phyloP scores from a whole-genome alignment of 2,329 filamentous ascomycete species.

The Colletotrichum sp. region DNA sequence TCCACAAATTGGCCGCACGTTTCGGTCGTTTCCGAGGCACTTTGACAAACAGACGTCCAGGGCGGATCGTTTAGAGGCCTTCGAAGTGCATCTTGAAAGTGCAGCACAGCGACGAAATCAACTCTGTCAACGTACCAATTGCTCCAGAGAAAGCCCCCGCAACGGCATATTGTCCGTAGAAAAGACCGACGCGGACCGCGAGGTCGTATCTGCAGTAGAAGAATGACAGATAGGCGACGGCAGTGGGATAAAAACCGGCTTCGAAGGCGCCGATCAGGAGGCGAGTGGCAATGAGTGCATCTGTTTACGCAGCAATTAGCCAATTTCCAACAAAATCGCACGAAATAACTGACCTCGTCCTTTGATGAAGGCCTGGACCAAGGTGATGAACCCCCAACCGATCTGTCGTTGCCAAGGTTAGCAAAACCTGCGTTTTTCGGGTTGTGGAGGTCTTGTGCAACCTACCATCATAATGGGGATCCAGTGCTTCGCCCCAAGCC shows the following conservation, averaged over 20 bases:
- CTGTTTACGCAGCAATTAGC: conserved; percentile 9
- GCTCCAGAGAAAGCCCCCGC: conserved; percentile 62
- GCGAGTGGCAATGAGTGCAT: conserved; percentile 24
- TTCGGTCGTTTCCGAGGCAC: not conserved
- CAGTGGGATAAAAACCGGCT: conserved; percentile 64
- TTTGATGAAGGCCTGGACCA: conserved; percentile 31
- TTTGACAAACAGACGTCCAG: not conserved
- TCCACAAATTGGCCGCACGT: not conserved
- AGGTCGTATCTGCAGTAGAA: conserved; percentile 66
- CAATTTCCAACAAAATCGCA: not conserved
- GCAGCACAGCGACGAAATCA: not conserved
- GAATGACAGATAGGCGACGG: conserved; percentile 61
- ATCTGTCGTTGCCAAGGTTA: conserved; percentile 40
- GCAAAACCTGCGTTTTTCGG: conserved; percentile 37
- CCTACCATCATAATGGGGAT: conserved; percentile 63
- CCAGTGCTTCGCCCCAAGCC: conserved; percentile 53
- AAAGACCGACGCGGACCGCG: conserved; percentile 55
- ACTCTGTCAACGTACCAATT: conserved; percentile 31
- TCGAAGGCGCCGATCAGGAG: conserved; percentile 29
- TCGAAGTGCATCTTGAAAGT: not conserved
- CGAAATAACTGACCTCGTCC: conserved; percentile 25
- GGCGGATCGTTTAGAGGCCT: not conserved
- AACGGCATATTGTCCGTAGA: conserved; percentile 62
- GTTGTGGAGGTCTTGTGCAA: conserved; percentile 45
- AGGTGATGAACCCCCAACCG: conserved; percentile 32